Percentiles rank a stretch among this genome's conserved stretches.
phyloP scores from a whole-genome alignment of 331 rosid species.

The Pyrus hybrid region DNA sequence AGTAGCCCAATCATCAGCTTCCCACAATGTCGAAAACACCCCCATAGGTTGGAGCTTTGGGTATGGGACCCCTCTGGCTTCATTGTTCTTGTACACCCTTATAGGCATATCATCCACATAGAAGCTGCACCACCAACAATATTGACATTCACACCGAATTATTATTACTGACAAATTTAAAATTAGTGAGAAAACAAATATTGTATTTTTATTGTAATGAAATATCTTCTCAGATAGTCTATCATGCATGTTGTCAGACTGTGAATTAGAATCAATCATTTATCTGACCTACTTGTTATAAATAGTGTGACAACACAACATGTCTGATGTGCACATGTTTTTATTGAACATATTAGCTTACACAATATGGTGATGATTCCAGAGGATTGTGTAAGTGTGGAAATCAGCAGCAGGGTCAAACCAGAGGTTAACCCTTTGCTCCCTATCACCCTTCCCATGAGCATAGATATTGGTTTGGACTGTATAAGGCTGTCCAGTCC shows the following conservation, averaged over 20 bases:
- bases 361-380: constrained; percentile 68
- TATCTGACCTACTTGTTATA: background rate
- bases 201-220: background rate
- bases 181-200: background rate
- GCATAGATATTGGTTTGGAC: constrained; percentile 85
- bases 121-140: constrained; percentile 37
- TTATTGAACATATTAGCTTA: constrained; percentile 13
- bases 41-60: constrained; percentile 76
- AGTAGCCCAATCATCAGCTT: constrained; percentile 94
- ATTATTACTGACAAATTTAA: background rate
- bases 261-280: background rate
- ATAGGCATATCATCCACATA: constrained; percentile 62
- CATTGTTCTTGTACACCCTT: constrained; percentile 76
- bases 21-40: constrained; percentile 79
- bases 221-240: no score
- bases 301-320: background rate
- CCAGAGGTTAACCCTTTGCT: constrained; percentile 87
- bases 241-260: no score
- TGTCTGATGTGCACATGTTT: background rate
- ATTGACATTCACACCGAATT: background rate
- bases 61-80: constrained; percentile 57
- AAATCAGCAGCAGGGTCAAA: constrained; percentile 67
- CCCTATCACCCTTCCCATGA: constrained; percentile 74
- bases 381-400: constrained; percentile 63
- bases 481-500: constrained; percentile 75